A percentile compares a stretch with the other conserved stretches of the same genome.
Evolutionary conservation across 2,329 filamentous ascomycete species (phyloP).

Genomic region (Phialophora verrucosa): DNA sequence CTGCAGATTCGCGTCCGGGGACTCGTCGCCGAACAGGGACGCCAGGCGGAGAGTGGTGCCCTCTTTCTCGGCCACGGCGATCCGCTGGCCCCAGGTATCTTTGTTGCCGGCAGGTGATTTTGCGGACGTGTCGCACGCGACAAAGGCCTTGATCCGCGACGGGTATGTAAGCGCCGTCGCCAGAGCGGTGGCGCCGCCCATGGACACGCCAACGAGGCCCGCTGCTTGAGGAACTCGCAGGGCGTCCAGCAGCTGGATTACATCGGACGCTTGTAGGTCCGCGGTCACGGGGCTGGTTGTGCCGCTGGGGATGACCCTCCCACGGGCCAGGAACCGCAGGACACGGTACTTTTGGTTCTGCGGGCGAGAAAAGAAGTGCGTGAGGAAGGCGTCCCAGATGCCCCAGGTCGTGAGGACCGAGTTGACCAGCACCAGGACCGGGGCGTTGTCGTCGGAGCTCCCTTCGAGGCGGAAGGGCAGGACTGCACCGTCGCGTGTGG

Average conservation of each 20-base stretch:
- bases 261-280: conserved; percentile 70
- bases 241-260: conserved; percentile 68
- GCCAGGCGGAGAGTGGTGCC: conserved; percentile 40
- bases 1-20: conserved; percentile 52
- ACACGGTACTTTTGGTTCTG: conserved; percentile 71
- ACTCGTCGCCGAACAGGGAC: conserved; percentile 20
- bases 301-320: conserved; percentile 58
- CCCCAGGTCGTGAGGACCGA: conserved; percentile 76
- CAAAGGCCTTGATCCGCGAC: conserved; percentile 62
- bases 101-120: conserved; percentile 75
- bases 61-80: conserved; percentile 68
- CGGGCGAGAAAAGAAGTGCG: conserved; percentile 60
- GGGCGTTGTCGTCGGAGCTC: conserved; percentile 64
- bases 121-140: conserved; percentile 80
- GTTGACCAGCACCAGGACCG: conserved; percentile 77
- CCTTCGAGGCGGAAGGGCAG: conserved; percentile 80
- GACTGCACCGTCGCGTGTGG: conserved; percentile 68
- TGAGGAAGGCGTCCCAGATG: conserved; percentile 81
- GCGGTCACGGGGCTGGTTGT: conserved; percentile 55
- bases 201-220: conserved; percentile 74
- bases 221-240: conserved; percentile 71
- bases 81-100: conserved; percentile 78
- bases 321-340: conserved; percentile 77
- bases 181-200: conserved; percentile 81
- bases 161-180: conserved; percentile 72